A percentile compares a stretch with the other conserved stretches of the same genome.
Evolutionary conservation across 2,329 filamentous ascomycete species (phyloP).

Genomic region (Cytospora paraplurivora): DNA sequence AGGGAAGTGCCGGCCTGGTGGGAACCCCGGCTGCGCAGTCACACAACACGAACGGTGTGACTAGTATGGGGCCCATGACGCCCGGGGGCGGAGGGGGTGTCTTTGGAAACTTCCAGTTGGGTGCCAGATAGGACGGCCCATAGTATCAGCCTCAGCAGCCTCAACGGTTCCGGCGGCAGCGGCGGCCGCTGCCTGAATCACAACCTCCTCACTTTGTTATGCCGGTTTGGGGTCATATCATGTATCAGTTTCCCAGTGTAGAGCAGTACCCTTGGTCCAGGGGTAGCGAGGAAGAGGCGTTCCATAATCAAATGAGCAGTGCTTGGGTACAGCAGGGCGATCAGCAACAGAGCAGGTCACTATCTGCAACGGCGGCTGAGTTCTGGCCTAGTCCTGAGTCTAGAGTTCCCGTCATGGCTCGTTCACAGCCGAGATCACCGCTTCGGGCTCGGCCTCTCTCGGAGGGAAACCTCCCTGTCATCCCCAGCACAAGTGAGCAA

Average conservation of each 20-base stretch:
- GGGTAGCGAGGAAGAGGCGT: background rate
- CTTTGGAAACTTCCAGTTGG: constrained; percentile 72
- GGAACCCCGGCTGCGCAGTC: constrained; percentile 52
- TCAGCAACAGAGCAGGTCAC: background rate
- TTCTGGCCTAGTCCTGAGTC: background rate
- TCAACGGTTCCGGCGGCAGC: background rate
- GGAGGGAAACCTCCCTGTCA: too few species aligned
- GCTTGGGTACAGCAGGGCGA: background rate
- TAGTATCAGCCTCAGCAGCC: background rate
- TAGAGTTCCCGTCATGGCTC: background rate
- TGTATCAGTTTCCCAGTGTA: background rate
- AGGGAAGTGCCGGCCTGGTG: constrained; percentile 53
- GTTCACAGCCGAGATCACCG: too few species aligned
- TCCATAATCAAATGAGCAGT: background rate
- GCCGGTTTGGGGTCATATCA: background rate
- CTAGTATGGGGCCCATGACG: constrained; percentile 69
- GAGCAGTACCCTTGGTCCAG: background rate
- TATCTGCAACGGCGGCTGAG: background rate
- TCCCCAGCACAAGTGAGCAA: too few species aligned
- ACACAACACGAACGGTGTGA: constrained; percentile 59
- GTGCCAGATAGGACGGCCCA: constrained; percentile 28
- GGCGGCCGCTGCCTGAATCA: background rate
- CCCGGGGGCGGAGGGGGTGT: constrained; percentile 74
- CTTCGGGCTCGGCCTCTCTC: too few species aligned
- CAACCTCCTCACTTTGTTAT: background rate